Evolutionary conservation across 176 grass and related monocot genomes (phyloP).

Genomic region (Alloteropsis semialata): DNA sequence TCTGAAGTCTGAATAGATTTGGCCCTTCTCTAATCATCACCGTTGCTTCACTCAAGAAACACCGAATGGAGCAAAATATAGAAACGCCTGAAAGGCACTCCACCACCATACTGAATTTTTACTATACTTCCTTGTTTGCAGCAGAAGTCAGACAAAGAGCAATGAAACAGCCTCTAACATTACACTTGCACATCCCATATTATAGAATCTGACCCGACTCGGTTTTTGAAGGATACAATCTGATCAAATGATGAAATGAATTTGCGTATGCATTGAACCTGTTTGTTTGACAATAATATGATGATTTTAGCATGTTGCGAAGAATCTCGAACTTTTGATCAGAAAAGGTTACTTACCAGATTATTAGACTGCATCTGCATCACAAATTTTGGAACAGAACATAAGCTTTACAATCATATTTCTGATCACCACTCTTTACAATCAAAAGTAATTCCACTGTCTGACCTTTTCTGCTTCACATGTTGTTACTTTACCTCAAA

Average conservation of each 20-base stretch:
- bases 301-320: neutral
- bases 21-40: neutral
- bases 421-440: neutral
- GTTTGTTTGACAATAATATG: neutral
- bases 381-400: neutral
- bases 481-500: neutral
- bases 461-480: constrained; percentile 8
- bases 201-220: neutral
- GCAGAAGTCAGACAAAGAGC: neutral
- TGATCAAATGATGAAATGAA: neutral
- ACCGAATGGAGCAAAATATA: neutral
- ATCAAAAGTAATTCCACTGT: neutral
- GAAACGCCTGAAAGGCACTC: neutral
- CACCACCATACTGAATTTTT: neutral
- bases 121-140: neutral
- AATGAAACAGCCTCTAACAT: neutral
- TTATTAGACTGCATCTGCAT: neutral
- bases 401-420: neutral
- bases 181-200: neutral
- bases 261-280: neutral
- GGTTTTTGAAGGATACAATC: neutral
- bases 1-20: neutral
- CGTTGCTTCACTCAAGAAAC: neutral
- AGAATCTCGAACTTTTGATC: neutral
- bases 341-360: neutral